Base-by-base conservation (phyloP, 768 basidiomycete species). In the Neoboletus magnificus region DNA sequence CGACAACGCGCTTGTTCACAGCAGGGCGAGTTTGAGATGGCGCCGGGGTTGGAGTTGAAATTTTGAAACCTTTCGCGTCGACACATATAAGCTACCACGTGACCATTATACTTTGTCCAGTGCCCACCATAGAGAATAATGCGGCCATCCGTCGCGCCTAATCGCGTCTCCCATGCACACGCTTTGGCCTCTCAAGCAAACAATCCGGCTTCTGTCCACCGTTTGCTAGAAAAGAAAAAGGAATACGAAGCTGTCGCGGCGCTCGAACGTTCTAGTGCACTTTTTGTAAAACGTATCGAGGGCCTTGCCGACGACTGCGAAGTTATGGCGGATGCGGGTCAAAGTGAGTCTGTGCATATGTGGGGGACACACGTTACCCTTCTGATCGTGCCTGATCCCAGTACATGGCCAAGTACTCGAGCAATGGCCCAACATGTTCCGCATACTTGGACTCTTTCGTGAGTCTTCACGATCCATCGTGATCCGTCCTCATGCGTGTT, bases 371-470 rank as follows among this genome's bases (percentile, higher is more conserved):
- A 13, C 20, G 10, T 23, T 4, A 11, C 9, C 25, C 2, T 29
- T 51, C 46, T 54, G 59, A 59, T 39, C 36, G 16, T 16, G 35
- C 20, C 33, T n/a, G 9, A 45, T 36, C 45, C 22, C 48, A 90
- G 89, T 86, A 33, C 85, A 87, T 58, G 89, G 89, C 11, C 82
- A 89, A 65, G 87, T 91, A 5, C 79, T 89, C 25, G 83, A 83
- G 54, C 87, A 90, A 58, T 91, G 88, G 89, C 86, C 87, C 11
- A 83, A 82, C 66, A 91, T 91, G 89, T 91, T 91, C 63, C 80
- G 83, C 60, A 89, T 89, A 50, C 73, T 91, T 47, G 80, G 73
- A 54, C 74, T 84, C 55, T 91, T 89, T 66, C 63, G 89, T 91
- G 62, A 63, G 86, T 76, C 15, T 35, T 36, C 23, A 13, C 16